These are phyloP conservation scores for Penicillium sp. DNA, from an alignment of 2,329 filamentous ascomycete genomes.

Conservation along the genomic window DNA sequence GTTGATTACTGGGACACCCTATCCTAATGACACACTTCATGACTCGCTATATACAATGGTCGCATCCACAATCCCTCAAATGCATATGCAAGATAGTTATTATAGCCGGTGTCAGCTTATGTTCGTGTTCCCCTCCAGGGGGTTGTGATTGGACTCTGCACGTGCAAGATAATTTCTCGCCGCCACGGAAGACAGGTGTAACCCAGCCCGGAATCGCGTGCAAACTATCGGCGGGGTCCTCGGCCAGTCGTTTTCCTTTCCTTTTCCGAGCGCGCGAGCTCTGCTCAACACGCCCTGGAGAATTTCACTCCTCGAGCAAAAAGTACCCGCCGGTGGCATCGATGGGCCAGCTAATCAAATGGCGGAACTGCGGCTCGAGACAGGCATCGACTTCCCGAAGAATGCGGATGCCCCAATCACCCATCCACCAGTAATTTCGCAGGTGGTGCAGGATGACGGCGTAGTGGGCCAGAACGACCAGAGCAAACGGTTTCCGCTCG, in stretches of 20 bases:
- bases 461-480: constrained; percentile 46
- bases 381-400: constrained; percentile 56
- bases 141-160: neutral
- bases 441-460: constrained; percentile 56
- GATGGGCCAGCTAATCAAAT: constrained; percentile 33
- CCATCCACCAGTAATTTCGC: constrained; percentile 67
- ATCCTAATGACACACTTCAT: constrained; percentile 15
- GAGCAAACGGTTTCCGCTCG: constrained; percentile 40
- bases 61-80: neutral
- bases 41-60: constrained; percentile 14
- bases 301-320: constrained; percentile 14
- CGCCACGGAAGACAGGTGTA: neutral
- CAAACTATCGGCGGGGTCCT: neutral
- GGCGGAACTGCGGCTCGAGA: constrained; percentile 28
- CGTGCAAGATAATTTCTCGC: neutral
- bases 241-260: neutral
- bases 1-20: constrained; percentile 1
- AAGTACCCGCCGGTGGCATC: constrained; percentile 35
- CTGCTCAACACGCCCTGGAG: neutral
- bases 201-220: neutral
- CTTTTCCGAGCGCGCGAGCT: neutral
- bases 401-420: constrained; percentile 64
- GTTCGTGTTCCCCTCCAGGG: neutral
- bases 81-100: constrained; percentile 6
- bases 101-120: neutral